Evolutionary conservation across 2,329 filamentous ascomycete species (phyloP).

Genomic region (Botrytis cinerea): DNA sequence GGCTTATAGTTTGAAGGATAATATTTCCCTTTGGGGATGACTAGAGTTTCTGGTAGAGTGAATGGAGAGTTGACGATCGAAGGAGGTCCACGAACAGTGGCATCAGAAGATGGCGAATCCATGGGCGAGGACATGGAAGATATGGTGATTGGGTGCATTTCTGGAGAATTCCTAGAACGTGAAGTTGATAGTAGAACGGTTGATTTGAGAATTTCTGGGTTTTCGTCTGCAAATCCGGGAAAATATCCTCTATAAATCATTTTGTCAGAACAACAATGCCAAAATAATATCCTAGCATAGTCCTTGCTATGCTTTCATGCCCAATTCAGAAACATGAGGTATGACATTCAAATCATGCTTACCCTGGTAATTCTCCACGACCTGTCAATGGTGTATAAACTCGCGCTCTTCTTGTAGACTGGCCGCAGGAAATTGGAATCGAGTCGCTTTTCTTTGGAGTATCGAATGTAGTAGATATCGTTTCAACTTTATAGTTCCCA

Average conservation of each 20-base stretch:
- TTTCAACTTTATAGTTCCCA: constrained; percentile 24
- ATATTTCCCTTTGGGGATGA: constrained; percentile 61
- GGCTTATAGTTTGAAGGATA: constrained; percentile 62
- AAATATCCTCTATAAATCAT: constrained; percentile 56
- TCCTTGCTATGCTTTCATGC: neutral
- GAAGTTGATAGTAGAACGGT: constrained; percentile 19
- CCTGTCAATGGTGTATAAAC: constrained; percentile 52
- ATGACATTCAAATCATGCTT: constrained; percentile 40
- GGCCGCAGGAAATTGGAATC: constrained; percentile 57
- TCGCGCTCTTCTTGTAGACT: constrained; percentile 48
- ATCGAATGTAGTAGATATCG: constrained; percentile 14
- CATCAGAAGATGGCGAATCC: constrained; percentile 24
- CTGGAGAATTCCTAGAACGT: constrained; percentile 43
- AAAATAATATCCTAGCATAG: neutral
- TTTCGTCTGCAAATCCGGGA: constrained; percentile 57
- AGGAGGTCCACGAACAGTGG: constrained; percentile 19
- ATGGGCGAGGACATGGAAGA: constrained; percentile 34
- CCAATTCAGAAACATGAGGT: neutral
- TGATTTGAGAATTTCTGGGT: constrained; percentile 43
- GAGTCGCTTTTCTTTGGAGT: constrained; percentile 47
- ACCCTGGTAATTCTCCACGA: constrained; percentile 61
- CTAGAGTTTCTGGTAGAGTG: constrained; percentile 28
- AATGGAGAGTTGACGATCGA: constrained; percentile 25
- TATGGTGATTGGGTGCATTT: constrained; percentile 12
- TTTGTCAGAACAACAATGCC: constrained; percentile 15